These are phyloP conservation scores for Myriangium duriaei DNA, from an alignment of 2,329 filamentous ascomycete genomes.

Conservation along the genomic window DNA sequence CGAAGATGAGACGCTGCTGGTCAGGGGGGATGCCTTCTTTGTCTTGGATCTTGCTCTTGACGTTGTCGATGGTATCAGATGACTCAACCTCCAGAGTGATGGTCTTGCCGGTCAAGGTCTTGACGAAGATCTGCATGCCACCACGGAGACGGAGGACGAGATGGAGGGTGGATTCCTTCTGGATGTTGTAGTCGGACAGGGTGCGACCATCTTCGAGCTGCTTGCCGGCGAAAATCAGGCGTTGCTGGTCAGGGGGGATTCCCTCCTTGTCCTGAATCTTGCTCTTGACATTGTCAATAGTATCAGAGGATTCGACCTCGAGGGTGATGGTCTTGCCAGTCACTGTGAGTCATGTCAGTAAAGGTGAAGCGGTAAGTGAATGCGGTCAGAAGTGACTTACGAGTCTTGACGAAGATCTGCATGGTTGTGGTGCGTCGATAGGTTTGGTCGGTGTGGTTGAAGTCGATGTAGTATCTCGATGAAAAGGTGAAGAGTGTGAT, in stretches of 20 bases:
- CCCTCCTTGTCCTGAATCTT: slow-evolving; percentile 99
- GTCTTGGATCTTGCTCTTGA: slow-evolving; percentile 78
- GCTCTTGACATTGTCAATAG: slow-evolving; percentile 90
- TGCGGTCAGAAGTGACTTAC: slow-evolving; percentile 44
- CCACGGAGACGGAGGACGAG: slow-evolving; percentile 51
- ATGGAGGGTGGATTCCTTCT: slow-evolving; percentile 56
- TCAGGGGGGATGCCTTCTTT: slow-evolving; percentile 83
- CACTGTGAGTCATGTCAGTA: slow-evolving; percentile 34
- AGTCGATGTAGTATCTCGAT: slow-evolving; percentile 8
- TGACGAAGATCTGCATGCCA: slow-evolving; percentile 52
- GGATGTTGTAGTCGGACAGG: slow-evolving; percentile 86
- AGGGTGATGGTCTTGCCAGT: slow-evolving; percentile 58
- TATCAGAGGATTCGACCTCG: slow-evolving; percentile 62
- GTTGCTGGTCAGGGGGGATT: slow-evolving; percentile 91
- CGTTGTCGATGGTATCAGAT: slow-evolving; percentile 85
- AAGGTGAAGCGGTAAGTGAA: slow-evolving; percentile 15
- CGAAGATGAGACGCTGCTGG: slow-evolving; percentile 87
- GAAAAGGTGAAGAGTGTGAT: slow-evolving; percentile 1
- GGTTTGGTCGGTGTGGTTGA: slow-evolving; percentile 12
- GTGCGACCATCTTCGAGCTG: slow-evolving; percentile 92
- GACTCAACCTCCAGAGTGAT: slow-evolving; percentile 87
- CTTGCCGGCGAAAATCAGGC: slow-evolving; percentile 90
- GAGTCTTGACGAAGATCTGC: slow-evolving; percentile 98
- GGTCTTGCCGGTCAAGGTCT: slow-evolving; percentile 62
- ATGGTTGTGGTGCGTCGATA: slow-evolving; percentile 36